Evolutionary conservation across 106 monocot species (phyloP).

Genomic region (Acanthochlamys bracteata): DNA sequence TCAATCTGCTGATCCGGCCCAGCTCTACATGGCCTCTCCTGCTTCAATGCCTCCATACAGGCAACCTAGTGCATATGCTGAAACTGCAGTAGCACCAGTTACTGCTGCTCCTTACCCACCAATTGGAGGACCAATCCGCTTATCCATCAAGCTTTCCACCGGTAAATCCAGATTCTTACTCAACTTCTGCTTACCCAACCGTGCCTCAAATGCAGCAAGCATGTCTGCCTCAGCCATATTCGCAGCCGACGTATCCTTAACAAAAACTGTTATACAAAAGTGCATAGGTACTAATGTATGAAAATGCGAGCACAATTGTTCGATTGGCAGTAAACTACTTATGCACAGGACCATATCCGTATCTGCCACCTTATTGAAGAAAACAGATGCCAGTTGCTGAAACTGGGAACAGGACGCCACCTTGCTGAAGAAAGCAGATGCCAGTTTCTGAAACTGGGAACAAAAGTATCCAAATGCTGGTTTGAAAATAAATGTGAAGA

Average conservation of each 20-base stretch:
- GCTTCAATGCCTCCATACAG: not conserved
- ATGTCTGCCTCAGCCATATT: constrained; percentile 10
- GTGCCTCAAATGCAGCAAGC: constrained; percentile 5
- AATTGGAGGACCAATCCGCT: constrained; percentile 1
- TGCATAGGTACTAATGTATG: not conserved
- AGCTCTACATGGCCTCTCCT: constrained; percentile 7
- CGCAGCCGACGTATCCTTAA: constrained; percentile 20
- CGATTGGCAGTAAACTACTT: not conserved
- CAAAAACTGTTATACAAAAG: constrained; percentile 5
- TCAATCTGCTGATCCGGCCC: constrained; percentile 4
- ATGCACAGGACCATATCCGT: constrained; percentile 6
- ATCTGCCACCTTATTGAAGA: constrained; percentile 5
- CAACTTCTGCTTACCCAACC: constrained; percentile 1
- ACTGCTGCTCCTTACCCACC: constrained; percentile 4
- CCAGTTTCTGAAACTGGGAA: too few relatives aligned
- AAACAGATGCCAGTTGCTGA: too few relatives aligned
- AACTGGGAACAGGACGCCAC: not conserved
- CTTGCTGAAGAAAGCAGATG: not conserved
- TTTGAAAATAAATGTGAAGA: too few relatives aligned
- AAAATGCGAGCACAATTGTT: not conserved
- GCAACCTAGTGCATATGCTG: too few relatives aligned
- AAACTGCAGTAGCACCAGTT: not conserved
- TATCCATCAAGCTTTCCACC: constrained; percentile 13
- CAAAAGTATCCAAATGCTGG: too few relatives aligned
- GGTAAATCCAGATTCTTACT: constrained; percentile 6